Evolutionary conservation across 192 early-diverging fungal genomes (phyloP).

Genomic region (Gryganskiella cystojenkinii): DNA sequence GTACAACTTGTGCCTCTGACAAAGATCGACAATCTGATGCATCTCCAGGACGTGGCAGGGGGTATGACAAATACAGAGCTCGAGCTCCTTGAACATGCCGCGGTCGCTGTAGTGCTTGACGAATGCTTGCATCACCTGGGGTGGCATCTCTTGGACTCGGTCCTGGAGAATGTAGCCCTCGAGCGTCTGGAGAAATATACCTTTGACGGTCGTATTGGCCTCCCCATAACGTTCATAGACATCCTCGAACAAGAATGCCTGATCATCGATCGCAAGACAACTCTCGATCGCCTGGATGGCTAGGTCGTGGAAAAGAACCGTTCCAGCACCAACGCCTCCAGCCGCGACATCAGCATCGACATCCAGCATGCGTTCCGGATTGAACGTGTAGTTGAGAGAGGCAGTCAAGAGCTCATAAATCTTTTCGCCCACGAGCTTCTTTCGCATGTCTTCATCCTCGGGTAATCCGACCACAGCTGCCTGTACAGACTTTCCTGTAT

Average conservation of each 20-base stretch:
- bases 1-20: conserved; percentile 64
- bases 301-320: conserved; percentile 56
- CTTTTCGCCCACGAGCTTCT: conserved; percentile 63
- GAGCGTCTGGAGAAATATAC: conserved; percentile 62
- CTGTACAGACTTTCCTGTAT: conserved; percentile 65
- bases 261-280: conserved; percentile 63
- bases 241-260: conserved; percentile 62
- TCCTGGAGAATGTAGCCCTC: conserved; percentile 65
- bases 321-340: conserved; percentile 52
- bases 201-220: conserved; percentile 48
- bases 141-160: conserved; percentile 62
- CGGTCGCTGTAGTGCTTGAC: conserved; percentile 60
- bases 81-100: conserved; percentile 56
- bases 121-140: conserved; percentile 68
- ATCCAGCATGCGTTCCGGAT: conserved; percentile 55
- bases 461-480: conserved; percentile 68
- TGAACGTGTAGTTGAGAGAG: conserved; percentile 67
- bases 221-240: conserved; percentile 67
- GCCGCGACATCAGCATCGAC: conserved; percentile 53
- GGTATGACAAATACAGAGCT: conserved; percentile 67
- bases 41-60: conserved; percentile 66
- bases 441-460: conserved; percentile 62
- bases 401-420: conserved; percentile 63
- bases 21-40: conserved; percentile 66
- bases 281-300: conserved; percentile 64